These are phyloP conservation scores for Phytophthora cryptogea DNA, from an alignment of 352 stramenopile species.

Conservation along the genomic window DNA sequence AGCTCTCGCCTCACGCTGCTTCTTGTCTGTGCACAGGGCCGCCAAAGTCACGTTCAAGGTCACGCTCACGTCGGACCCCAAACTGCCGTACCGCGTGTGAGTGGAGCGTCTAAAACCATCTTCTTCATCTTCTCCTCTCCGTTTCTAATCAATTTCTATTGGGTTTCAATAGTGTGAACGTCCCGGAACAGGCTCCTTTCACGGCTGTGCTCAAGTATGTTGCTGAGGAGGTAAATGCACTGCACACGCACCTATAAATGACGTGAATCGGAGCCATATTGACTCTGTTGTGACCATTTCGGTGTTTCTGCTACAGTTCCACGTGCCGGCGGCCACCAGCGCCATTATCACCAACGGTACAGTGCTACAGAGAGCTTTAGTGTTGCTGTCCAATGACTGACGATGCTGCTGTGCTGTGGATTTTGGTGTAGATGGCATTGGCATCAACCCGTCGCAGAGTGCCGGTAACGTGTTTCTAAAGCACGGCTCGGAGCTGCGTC, in stretches of 20 bases:
- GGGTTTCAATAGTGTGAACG: conserved; percentile 54
- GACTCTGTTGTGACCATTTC: conserved; percentile 13
- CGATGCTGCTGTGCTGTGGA: conserved; percentile 13
- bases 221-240: conserved; percentile 63
- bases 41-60: conserved; percentile 89
- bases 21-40: conserved; percentile 34
- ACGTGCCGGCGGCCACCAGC: conserved; percentile 77
- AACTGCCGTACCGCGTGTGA: conserved; percentile 82
- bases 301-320: conserved; percentile 50
- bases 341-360: conserved; percentile 89
- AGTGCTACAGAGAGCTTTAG: not conserved
- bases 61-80: conserved; percentile 86
- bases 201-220: conserved; percentile 87
- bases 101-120: conserved; percentile 8
- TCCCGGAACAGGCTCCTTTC: conserved; percentile 84
- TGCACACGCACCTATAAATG: not conserved
- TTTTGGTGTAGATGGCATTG: conserved; percentile 66
- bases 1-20: conserved; percentile 3
- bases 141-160: not conserved
- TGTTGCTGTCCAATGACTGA: conserved; percentile 2
- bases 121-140: not conserved
- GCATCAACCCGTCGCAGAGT: conserved; percentile 84
- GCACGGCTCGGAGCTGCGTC: conserved; percentile 79
- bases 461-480: conserved; percentile 87
- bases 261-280: conserved; percentile 10